A percentile compares a stretch with the other conserved stretches of the same genome.
Evolutionary conservation across 805 yeast species (phyloP).

Genomic region (Kazachstania bromeliacearum): DNA sequence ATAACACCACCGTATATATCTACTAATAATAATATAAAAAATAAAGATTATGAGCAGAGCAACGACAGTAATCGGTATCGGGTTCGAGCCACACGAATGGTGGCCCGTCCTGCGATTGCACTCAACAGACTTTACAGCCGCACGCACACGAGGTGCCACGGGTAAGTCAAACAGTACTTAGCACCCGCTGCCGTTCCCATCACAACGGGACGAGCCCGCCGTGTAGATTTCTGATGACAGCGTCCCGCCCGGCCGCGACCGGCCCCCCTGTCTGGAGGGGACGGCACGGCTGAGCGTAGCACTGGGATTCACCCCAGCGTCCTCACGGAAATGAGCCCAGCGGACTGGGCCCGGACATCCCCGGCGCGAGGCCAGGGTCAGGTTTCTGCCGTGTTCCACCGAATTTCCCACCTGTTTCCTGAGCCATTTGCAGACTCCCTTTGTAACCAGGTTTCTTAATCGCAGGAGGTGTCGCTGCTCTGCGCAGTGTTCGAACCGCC

Average conservation of each 20-base stretch:
- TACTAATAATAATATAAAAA: no score
- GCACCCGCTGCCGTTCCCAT: constrained; percentile 29
- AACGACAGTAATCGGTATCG: constrained; percentile 31
- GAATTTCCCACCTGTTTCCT: constrained; percentile 31
- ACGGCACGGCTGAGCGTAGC: background rate
- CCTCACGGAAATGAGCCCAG: constrained; percentile 3
- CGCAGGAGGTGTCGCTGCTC: constrained; percentile 22
- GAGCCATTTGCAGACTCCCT: constrained; percentile 3
- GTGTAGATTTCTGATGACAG: constrained; percentile 27
- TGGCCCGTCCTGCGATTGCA: constrained; percentile 33
- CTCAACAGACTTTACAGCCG: constrained; percentile 29
- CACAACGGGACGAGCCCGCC: constrained; percentile 2
- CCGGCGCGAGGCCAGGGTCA: background rate
- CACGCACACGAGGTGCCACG: background rate
- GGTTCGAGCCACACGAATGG: constrained; percentile 17
- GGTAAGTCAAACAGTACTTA: constrained; percentile 26
- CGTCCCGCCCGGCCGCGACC: constrained; percentile 11
- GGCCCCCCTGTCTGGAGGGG: constrained; percentile 13
- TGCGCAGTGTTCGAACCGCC: constrained; percentile 12
- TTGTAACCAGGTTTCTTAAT: constrained; percentile 23
- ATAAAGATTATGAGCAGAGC: constrained; percentile 9
- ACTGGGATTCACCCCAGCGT: constrained; percentile 3
- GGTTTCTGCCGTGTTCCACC: constrained; percentile 27
- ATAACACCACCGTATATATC: background rate
- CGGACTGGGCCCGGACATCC: background rate